Evolutionary conservation across 306 rosid genomes (phyloP).

Genomic region (Quercus mongolica): DNA sequence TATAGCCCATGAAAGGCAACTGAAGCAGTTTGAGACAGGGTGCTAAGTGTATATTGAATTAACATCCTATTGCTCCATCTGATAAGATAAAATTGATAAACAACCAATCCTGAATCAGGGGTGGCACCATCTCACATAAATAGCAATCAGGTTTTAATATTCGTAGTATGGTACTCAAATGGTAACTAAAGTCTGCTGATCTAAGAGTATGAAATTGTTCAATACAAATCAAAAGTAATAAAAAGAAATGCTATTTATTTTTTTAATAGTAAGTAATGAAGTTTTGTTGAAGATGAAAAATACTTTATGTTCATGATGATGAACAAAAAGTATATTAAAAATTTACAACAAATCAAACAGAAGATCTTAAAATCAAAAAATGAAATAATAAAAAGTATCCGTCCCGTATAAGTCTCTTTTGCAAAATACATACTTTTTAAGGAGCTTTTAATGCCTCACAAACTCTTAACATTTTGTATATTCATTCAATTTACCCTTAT

Average conservation of each 20-base stretch:
- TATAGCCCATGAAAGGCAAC: background rate
- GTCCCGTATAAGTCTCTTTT: background rate
- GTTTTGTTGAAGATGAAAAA: no score
- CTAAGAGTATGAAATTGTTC: conserved; percentile 6
- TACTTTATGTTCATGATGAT: no score
- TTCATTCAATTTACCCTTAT: background rate
- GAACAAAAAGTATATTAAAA: no score
- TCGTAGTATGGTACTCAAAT: background rate
- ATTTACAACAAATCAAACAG: no score
- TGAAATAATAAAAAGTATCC: background rate
- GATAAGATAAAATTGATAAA: background rate
- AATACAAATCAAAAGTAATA: background rate
- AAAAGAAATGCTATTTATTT: background rate
- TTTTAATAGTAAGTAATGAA: no score
- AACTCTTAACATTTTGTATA: background rate
- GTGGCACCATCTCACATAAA: background rate
- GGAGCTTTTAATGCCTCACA: background rate
- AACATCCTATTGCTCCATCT: background rate
- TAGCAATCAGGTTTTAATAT: background rate
- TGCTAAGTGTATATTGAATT: background rate
- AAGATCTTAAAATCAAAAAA: background rate
- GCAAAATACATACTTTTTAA: background rate
- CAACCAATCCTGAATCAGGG: background rate
- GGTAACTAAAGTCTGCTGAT: background rate
- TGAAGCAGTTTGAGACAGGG: background rate